Percentiles rank a stretch among this genome's conserved stretches.
Conservation (phyloP, 2,329 filamentous ascomycete species). For the Xylariomycetidae sp. region DNA sequence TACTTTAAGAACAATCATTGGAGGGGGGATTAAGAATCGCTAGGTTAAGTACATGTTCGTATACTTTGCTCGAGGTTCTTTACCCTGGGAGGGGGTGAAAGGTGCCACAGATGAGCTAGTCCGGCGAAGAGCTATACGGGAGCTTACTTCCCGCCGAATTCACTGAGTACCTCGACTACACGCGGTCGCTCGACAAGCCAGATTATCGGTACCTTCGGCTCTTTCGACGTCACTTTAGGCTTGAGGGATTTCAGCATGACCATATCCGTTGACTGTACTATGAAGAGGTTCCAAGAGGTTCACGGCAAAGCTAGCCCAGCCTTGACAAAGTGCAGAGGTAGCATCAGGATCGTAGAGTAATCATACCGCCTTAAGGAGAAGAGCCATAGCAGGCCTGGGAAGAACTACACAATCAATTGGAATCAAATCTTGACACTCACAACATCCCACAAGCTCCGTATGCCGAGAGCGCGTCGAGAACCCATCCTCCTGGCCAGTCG, state of each 20-base stretch:
- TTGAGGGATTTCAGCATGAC: conserved; percentile 71
- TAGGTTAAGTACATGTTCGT: conserved; percentile 73
- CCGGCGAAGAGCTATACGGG: conserved; percentile 68
- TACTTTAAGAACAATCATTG: conserved; percentile 60
- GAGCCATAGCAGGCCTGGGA: too few relatives aligned
- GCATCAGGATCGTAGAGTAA: too few relatives aligned
- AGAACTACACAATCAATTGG: too few relatives aligned
- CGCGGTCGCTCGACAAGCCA: conserved; percentile 68
- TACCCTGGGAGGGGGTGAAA: conserved; percentile 70
- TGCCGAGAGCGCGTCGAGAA: too few relatives aligned
- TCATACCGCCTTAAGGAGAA: too few relatives aligned
- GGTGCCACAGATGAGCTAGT: conserved; percentile 74
- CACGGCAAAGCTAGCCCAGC: too few relatives aligned
- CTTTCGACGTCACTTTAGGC: conserved; percentile 63
- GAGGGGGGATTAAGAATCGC: conserved; percentile 70
- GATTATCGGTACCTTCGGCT: conserved; percentile 64
- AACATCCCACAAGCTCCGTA: too few relatives aligned
- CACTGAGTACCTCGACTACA: conserved; percentile 72
- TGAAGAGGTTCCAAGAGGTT: conserved; percentile 10
- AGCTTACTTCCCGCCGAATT: conserved; percentile 67
- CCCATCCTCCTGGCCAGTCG: too few relatives aligned
- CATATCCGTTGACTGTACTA: conserved; percentile 72
- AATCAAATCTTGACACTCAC: too few relatives aligned
- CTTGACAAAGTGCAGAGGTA: too few relatives aligned
- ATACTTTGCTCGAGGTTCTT: conserved; percentile 70